Evolutionary conservation across 306 rosid species (phyloP).

Genomic region (Senna tora): DNA sequence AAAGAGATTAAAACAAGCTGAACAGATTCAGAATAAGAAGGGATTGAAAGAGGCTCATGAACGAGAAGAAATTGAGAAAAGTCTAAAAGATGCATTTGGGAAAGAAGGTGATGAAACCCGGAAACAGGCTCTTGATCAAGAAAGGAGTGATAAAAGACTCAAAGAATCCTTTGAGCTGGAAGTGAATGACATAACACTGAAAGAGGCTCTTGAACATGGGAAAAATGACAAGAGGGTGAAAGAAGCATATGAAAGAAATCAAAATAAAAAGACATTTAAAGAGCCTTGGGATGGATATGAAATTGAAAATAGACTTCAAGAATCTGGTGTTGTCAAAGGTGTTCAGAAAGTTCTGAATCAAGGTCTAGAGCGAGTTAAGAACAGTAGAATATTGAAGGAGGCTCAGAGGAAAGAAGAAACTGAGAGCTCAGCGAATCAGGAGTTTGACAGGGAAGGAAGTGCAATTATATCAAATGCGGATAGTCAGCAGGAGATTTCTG

Average conservation of each 20-base stretch:
- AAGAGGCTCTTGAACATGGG: constrained; percentile 36
- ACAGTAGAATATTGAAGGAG: constrained; percentile 24
- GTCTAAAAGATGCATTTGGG: constrained; percentile 34
- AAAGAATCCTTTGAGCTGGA: constrained; percentile 45
- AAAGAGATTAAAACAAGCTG: constrained; percentile 42
- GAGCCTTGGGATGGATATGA: constrained; percentile 41
- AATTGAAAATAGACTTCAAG: constrained; percentile 33
- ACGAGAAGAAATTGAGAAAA: constrained; percentile 47
- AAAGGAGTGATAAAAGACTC: constrained; percentile 47
- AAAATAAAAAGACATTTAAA: constrained; percentile 29
- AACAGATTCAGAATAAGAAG: constrained; percentile 38
- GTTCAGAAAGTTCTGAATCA: constrained; percentile 23
- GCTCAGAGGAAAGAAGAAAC: constrained; percentile 36
- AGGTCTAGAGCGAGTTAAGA: constrained; percentile 37
- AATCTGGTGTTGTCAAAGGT: constrained; percentile 14
- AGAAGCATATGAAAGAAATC: constrained; percentile 26
- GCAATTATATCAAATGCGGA: constrained; percentile 36
- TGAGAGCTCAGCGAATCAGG: constrained; percentile 31
- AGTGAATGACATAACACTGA: constrained; percentile 45
- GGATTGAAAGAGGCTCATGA: constrained; percentile 46
- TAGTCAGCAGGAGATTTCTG: constrained; percentile 32
- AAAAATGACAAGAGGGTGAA: constrained; percentile 31
- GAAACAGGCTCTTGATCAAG: constrained; percentile 44
- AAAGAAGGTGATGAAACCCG: constrained; percentile 43
- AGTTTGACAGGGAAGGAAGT: constrained; percentile 37